Conservation (phyloP, 495 filamentous ascomycete species). For the Cryomyces minteri region DNA sequence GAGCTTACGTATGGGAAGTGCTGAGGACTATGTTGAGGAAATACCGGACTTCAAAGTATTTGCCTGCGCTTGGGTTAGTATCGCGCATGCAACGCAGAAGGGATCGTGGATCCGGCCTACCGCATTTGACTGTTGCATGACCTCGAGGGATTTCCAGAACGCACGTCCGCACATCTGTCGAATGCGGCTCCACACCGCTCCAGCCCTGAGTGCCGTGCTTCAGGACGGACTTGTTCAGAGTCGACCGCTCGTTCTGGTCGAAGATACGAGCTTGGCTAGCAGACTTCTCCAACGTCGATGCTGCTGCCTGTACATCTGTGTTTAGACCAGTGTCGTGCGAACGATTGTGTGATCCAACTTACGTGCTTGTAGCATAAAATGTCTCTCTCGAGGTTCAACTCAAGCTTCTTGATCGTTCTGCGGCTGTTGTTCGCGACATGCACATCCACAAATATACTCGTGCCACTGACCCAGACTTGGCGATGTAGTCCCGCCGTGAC, state of each 20-base stretch:
- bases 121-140: slow-evolving; percentile 28
- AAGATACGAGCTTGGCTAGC: slow-evolving; percentile 32
- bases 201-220: slow-evolving; percentile 24
- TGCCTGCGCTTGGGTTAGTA: slow-evolving; percentile 6
- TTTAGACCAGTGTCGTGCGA: slow-evolving; percentile 1
- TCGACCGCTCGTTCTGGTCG: slow-evolving; percentile 27
- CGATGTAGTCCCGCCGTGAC: slow-evolving; percentile 36
- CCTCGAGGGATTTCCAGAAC: slow-evolving; percentile 32
- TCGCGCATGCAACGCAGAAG: not conserved
- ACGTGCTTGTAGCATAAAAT: slow-evolving; percentile 30
- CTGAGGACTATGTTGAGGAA: slow-evolving; percentile 30
- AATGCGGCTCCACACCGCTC: slow-evolving; percentile 25
- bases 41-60: slow-evolving; percentile 34
- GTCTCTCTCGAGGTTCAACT: slow-evolving; percentile 27
- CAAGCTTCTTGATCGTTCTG: slow-evolving; percentile 28
- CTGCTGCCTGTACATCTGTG: slow-evolving; percentile 21
- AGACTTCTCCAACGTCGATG: slow-evolving; percentile 26
- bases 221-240: slow-evolving; percentile 20
- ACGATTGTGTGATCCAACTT: slow-evolving; percentile 1
- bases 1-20: slow-evolving; percentile 23
- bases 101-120: slow-evolving; percentile 8
- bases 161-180: slow-evolving; percentile 30
- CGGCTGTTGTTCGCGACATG: slow-evolving; percentile 29
- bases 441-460: slow-evolving; percentile 33
- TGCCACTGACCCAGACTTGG: slow-evolving; percentile 39